Evolutionary conservation across 164 flowering plant genomes (phyloP).

Genomic region (Litsea cubeba): DNA sequence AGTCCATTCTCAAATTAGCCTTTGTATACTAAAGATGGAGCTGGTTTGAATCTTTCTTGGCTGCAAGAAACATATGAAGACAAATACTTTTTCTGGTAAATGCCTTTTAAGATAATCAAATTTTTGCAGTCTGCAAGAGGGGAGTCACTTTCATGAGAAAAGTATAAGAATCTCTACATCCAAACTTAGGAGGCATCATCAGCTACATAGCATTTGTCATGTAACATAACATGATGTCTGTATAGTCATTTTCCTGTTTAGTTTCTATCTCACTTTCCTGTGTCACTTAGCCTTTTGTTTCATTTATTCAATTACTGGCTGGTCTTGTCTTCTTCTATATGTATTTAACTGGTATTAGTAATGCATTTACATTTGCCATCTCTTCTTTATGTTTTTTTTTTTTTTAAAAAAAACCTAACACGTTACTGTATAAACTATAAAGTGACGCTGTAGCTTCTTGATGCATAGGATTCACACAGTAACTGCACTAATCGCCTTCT

Average conservation of each 20-base stretch:
- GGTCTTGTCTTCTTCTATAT: background rate
- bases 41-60: background rate
- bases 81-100: background rate
- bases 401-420: background rate
- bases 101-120: background rate
- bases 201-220: background rate
- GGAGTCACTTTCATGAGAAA: background rate
- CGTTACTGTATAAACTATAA: background rate
- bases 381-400: too few relatives aligned
- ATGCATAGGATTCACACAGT: slow-evolving; percentile 53
- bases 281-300: background rate
- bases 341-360: background rate
- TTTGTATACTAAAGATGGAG: background rate
- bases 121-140: background rate
- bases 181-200: background rate
- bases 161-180: background rate
- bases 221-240: background rate
- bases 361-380: background rate
- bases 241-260: background rate
- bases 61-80: background rate
- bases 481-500: slow-evolving; percentile 40
- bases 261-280: background rate
- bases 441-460: slow-evolving; percentile 13
- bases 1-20: background rate
- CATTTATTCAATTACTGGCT: background rate